Percentiles rank a stretch among this genome's conserved stretches.
phyloP scores from a whole-genome alignment of 2,329 filamentous ascomycete genomes.

The Botrytis galanthina region DNA sequence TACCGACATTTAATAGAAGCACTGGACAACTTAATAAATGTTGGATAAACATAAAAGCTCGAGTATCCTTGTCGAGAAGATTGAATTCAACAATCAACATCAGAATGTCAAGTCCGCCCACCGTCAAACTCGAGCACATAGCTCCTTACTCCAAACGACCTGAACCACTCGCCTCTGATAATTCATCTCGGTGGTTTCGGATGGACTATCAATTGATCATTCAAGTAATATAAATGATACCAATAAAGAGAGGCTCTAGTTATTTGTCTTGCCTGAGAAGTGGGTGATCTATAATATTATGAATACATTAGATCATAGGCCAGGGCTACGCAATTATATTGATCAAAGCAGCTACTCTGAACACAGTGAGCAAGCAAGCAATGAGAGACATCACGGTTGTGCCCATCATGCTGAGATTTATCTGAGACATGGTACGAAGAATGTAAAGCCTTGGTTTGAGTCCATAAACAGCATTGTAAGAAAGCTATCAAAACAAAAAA shows the following conservation, averaged over 20 bases:
- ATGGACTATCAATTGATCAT: neutral
- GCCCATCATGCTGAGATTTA: neutral
- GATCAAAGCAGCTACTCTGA: neutral
- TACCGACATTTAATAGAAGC: accelerated
- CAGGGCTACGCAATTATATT: neutral
- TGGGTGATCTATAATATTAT: accelerated
- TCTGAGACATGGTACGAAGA: neutral
- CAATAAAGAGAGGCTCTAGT: neutral
- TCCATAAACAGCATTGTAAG: neutral
- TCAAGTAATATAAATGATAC: too few relatives aligned
- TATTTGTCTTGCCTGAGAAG: neutral
- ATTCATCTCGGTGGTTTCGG: neutral
- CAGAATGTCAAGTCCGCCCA: too few relatives aligned
- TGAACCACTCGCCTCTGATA: neutral
- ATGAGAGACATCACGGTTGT: neutral
- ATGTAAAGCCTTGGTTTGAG: neutral
- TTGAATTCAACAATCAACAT: neutral
- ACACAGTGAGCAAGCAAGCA: neutral
- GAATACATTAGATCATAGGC: neutral
- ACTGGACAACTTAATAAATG: neutral
- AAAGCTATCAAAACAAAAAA: neutral
- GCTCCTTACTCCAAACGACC: neutral
- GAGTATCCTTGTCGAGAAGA: neutral
- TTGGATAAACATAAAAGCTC: neutral
- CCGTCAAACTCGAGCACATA: neutral